Evolutionary conservation across 2,329 filamentous ascomycete genomes (phyloP), one percentile per base, ranked within the genome.

Genomic region (Epicoccum nigrum): DNA sequence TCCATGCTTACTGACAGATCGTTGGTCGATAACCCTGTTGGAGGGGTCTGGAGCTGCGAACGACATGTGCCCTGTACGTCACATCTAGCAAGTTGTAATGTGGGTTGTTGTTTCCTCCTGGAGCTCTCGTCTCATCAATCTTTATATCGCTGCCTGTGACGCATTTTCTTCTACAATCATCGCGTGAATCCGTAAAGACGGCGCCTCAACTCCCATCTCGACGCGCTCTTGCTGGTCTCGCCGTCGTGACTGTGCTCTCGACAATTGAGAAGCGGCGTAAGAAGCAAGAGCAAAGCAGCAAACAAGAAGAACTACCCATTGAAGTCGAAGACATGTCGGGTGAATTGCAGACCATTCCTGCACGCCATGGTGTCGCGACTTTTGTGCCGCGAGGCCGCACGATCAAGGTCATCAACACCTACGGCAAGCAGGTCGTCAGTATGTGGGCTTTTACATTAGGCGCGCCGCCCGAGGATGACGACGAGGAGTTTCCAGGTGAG

Each of bases 341-440:
- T 27, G 69, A 74, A 46, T 59, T 74, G 3, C 78, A 80, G 51
- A 76, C 73, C 1, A 79, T 81, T 45, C 77, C 76, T 9, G 78
- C 78, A 16, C 71, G 77, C 43, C 77, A 79, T 68, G 78, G 77
- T 55, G 76, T 77, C 7, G 78, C 78, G 9, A 80, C 78, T 1
- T 80, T 79, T 50, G 78, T 81, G 49, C 78, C 78, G 4, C 70
- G 74, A 17, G 78, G 77, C 16, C 70, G 76, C 47, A 74, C 71
- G 2, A 78, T 81, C 65, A 80, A 79, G 62, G 76, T 81, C 33
- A 73, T 80, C 49, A 80, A 80, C 49, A 78, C 76, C 1, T 79
- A 77, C 51, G 78, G 78, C n/a, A 75, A 74, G 37, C 78, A 81
- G 64, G 75, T 78, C 8, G 71, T 80, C 19, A 77, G 78, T 50